These are phyloP conservation scores for Suillus plorans DNA, from an alignment of 768 basidiomycete species.

Conservation along the genomic window DNA sequence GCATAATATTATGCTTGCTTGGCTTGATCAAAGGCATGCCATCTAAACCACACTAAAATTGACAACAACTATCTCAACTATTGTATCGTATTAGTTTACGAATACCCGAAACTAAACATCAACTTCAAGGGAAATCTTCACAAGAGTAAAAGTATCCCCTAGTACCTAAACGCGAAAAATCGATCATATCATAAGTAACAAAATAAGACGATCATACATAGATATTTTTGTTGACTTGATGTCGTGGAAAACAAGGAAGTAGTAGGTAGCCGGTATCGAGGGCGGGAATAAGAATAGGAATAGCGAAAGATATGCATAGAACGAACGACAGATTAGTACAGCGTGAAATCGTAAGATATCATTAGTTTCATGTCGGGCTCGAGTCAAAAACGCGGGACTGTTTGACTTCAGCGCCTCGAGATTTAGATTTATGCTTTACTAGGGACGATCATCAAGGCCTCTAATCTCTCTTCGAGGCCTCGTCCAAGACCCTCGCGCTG, in stretches of 20 bases:
- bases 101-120: constrained; percentile 1
- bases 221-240: neutral
- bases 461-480: constrained; percentile 82
- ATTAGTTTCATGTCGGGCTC: neutral
- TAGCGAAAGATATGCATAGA: constrained; percentile 6
- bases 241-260: neutral
- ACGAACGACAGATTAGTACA: constrained; percentile 5
- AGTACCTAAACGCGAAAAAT: neutral
- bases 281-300: constrained; percentile 3
- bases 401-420: neutral
- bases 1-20: neutral
- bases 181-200: constrained; percentile 7
- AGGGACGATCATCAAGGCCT: constrained; percentile 45
- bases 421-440: constrained; percentile 22
- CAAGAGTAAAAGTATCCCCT: neutral
- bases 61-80: neutral
- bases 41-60: neutral
- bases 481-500: constrained; percentile 79
- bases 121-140: neutral
- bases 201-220: constrained; percentile 9
- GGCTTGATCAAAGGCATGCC: neutral
- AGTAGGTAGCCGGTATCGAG: constrained; percentile 1
- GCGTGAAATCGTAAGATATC: constrained; percentile 1
- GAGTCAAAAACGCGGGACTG: neutral
- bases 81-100: neutral